A percentile compares a stretch with the other conserved stretches of the same genome.
Conservation (phyloP, 1,284 basidiomycete species). For the Anthracocystis panici-leucophaei region DNA sequence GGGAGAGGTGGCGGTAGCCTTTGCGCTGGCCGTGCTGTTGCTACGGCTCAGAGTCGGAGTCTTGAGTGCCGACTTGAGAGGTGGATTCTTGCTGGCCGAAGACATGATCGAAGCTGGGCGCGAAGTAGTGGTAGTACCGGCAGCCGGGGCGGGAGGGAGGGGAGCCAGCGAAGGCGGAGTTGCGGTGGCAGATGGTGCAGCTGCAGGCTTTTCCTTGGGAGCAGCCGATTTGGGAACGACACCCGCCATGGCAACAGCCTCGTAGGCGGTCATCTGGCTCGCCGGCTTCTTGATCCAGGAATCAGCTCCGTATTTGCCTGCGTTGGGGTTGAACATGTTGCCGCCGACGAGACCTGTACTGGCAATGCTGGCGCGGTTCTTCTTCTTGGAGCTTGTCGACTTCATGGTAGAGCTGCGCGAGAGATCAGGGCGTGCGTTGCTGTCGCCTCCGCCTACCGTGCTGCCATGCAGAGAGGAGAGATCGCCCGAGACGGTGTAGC, state of each 20-base stretch:
- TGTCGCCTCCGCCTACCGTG: conserved; percentile 9
- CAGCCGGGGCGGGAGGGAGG: conserved; percentile 7
- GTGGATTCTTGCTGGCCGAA: conserved; percentile 51
- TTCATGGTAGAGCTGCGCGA: conserved; percentile 50
- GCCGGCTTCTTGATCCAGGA: conserved; percentile 53
- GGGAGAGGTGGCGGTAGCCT: conserved; percentile 22
- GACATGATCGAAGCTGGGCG: conserved; percentile 44
- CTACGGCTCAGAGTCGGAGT: conserved; percentile 40
- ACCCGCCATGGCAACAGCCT: conserved; percentile 60
- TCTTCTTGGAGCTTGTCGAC: conserved; percentile 57
- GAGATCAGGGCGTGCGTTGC: conserved; percentile 24
- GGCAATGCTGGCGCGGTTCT: conserved; percentile 51
- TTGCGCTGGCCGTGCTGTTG: conserved; percentile 41
- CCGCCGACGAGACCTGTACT: conserved; percentile 36
- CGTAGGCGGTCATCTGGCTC: conserved; percentile 52
- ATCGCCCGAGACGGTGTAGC: conserved; percentile 50
- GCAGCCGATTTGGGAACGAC: conserved; percentile 48
- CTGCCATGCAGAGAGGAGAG: conserved; percentile 40
- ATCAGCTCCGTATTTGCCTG: conserved; percentile 54
- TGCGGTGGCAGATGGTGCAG: conserved; percentile 1
- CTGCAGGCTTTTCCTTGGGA: conserved; percentile 22
- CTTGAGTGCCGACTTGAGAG: conserved; percentile 64
- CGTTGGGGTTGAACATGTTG: conserved; percentile 50
- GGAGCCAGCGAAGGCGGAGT: conserved; percentile 10
- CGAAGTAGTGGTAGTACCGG: conserved; percentile 22